Conservation (phyloP, 140 eudicot species). For the Bidens hawaiensis region DNA sequence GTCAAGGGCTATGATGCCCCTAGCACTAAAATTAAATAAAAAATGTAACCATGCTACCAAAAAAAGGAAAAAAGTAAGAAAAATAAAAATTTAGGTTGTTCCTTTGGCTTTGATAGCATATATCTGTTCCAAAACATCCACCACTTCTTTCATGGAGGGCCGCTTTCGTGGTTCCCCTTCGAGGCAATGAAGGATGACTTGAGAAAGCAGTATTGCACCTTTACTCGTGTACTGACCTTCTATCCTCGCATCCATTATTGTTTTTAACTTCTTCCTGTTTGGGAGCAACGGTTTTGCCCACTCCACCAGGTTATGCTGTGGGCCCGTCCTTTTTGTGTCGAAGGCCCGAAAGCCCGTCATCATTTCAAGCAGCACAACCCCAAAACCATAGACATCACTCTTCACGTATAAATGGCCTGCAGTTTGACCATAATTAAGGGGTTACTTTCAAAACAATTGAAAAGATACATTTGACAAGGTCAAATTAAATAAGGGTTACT, state of each 20-base stretch:
- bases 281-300: conserved; percentile 66
- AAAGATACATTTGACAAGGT: not conserved
- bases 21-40: conserved; percentile 21
- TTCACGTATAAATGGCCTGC: conserved; percentile 84
- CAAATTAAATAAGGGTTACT: not conserved
- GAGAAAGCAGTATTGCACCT: conserved; percentile 52
- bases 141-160: conserved; percentile 75
- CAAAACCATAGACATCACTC: conserved; percentile 90
- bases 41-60: conserved; percentile 19
- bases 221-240: conserved; percentile 79
- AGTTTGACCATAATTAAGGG: too few relatives aligned
- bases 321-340: conserved; percentile 51
- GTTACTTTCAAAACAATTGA: not conserved
- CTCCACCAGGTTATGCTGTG: conserved; percentile 55
- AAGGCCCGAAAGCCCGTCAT: conserved; percentile 74
- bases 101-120: conserved; percentile 39
- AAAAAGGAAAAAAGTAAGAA: not conserved
- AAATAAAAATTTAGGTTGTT: not conserved
- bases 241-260: conserved; percentile 67
- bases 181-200: conserved; percentile 57
- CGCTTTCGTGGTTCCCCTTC: conserved; percentile 59
- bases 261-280: conserved; percentile 45
- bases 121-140: conserved; percentile 45
- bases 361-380: conserved; percentile 82
- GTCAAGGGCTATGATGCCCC: not conserved